A percentile compares a stretch with the other conserved stretches of the same genome.
Evolutionary conservation across 441 rosid species (phyloP).

Genomic region (Jatropha podagrica): DNA sequence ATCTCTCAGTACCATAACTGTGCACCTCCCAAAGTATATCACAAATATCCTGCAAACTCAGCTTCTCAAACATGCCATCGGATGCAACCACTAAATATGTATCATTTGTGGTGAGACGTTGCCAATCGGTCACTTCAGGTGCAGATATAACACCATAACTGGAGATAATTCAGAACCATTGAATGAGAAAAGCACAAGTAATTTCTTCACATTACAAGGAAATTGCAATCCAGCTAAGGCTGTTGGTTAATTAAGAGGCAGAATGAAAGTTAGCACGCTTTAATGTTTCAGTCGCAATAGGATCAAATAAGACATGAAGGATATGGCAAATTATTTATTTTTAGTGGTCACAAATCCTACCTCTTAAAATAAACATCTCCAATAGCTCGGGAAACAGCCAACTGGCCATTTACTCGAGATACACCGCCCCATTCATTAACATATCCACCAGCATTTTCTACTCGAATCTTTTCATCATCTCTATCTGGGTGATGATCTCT

Average conservation of each 20-base stretch:
- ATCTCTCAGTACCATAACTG: slow-evolving; percentile 35
- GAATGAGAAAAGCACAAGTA: slow-evolving; percentile 2
- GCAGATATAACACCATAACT: slow-evolving; percentile 90
- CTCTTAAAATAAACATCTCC: slow-evolving; percentile 76
- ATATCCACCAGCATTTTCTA: slow-evolving; percentile 93
- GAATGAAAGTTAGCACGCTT: slow-evolving; percentile 1
- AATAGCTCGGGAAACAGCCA: slow-evolving; percentile 90
- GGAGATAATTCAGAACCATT: slow-evolving; percentile 25
- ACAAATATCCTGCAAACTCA: slow-evolving; percentile 78
- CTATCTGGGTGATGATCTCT: slow-evolving; percentile 89
- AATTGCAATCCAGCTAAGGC: slow-evolving; percentile 2
- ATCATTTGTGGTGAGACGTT: slow-evolving; percentile 63
- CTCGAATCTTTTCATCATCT: slow-evolving; percentile 85
- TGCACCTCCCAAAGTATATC: slow-evolving; percentile 72
- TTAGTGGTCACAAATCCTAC: slow-evolving; percentile 32
- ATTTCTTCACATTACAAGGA: not conserved
- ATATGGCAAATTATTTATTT: slow-evolving; percentile 6
- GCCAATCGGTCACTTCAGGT: slow-evolving; percentile 94
- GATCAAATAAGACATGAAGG: slow-evolving; percentile 6
- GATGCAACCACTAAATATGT: slow-evolving; percentile 89
- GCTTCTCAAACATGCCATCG: slow-evolving; percentile 89
- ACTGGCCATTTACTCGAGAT: slow-evolving; percentile 85
- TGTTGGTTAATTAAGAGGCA: slow-evolving; percentile 1
- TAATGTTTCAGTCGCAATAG: not conserved
- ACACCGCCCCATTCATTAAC: slow-evolving; percentile 80